phyloP scores from a whole-genome alignment of 345 rosid species.

The Syzygium grande region DNA sequence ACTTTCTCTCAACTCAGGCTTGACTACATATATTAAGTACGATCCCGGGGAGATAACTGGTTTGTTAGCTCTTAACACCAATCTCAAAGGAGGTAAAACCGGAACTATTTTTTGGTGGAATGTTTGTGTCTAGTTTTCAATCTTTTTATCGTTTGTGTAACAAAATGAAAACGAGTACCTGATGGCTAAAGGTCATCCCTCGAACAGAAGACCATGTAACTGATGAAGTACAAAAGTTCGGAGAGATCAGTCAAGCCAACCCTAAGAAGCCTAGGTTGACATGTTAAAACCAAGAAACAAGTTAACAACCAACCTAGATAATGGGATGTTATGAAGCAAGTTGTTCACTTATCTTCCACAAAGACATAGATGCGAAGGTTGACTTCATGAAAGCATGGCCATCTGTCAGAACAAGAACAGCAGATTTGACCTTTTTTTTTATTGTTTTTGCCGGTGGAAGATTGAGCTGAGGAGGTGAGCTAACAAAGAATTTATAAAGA shows the following conservation, averaged over 20 bases:
- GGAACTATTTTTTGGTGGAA: not conserved
- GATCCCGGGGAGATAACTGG: not conserved
- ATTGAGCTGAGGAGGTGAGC: not conserved
- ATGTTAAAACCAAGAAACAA: not conserved
- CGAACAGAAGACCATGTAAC: too few relatives aligned
- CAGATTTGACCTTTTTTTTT: too few relatives aligned
- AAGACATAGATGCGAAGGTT: not conserved
- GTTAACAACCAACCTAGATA: not conserved
- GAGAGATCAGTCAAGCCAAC: not conserved
- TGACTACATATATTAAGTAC: not conserved
- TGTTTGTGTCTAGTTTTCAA: not conserved
- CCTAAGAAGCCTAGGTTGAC: not conserved
- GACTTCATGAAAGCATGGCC: not conserved
- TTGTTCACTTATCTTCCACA: not conserved
- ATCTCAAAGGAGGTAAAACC: not conserved
- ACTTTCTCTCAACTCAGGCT: not conserved
- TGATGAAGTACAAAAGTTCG: too few relatives aligned
- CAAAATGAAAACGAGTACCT: not conserved
- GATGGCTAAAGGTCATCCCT: not conserved
- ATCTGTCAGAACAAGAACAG: not conserved
- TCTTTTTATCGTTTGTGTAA: not conserved
- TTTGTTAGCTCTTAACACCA: not conserved
- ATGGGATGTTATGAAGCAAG: not conserved
- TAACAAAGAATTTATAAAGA: not conserved
- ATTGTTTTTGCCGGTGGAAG: too few relatives aligned